A percentile compares a stretch with the other conserved stretches of the same genome.
phyloP scores from a whole-genome alignment of 1,284 basidiomycete species.

The Cutaneotrichosporon dermatis region DNA sequence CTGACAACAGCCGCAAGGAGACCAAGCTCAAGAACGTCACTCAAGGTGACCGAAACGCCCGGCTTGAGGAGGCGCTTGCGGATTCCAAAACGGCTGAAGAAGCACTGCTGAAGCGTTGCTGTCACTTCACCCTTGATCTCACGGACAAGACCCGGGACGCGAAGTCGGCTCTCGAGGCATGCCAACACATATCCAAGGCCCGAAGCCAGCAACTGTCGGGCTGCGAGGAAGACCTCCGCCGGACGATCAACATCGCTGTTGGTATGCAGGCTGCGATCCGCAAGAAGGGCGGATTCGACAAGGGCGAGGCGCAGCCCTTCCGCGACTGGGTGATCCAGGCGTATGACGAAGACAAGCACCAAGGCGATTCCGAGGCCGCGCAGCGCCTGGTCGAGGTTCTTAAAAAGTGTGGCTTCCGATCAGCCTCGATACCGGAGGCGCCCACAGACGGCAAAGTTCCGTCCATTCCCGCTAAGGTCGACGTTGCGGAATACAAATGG shows the following conservation, averaged over 20 bases:
- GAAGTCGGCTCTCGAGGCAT: constrained; percentile 70
- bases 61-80: constrained; percentile 77
- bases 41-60: constrained; percentile 77
- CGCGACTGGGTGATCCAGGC: constrained; percentile 35
- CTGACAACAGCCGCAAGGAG: constrained; percentile 61
- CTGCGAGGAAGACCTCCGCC: constrained; percentile 69
- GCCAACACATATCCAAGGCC: constrained; percentile 81
- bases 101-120: constrained; percentile 85
- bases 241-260: constrained; percentile 63
- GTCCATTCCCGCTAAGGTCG: constrained; percentile 26
- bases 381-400: constrained; percentile 45
- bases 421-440: constrained; percentile 23
- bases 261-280: constrained; percentile 47
- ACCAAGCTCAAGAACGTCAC: constrained; percentile 56
- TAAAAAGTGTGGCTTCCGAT: constrained; percentile 44
- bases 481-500: constrained; percentile 62
- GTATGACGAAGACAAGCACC: constrained; percentile 53
- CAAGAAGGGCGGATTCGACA: constrained; percentile 26
- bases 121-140: constrained; percentile 76
- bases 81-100: constrained; percentile 88
- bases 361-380: constrained; percentile 56
- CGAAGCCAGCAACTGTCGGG: constrained; percentile 71
- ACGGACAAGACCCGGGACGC: constrained; percentile 56
- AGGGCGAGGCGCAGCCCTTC: constrained; percentile 36
- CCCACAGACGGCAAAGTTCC: constrained; percentile 43